Base-by-base conservation (phyloP, 1,284 basidiomycete genomes). In the Austropuccinia psidii region DNA sequence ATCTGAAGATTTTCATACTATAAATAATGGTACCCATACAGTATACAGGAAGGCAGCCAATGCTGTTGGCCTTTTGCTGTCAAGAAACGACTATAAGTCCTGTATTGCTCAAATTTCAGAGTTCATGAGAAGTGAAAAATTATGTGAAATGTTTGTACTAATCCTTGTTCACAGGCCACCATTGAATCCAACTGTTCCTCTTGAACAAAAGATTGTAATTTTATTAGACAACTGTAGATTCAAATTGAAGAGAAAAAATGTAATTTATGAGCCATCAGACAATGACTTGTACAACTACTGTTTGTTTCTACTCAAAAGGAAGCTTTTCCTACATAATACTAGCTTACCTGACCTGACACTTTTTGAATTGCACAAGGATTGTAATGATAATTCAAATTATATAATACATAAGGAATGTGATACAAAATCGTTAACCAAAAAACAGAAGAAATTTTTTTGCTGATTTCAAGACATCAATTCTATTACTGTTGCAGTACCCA, bases 361-460 rank as follows among this genome's bases (percentile, higher is more conserved):
- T n/a, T n/a, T n/a, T n/a, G n/a, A n/a, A n/a, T n/a, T n/a, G n/a
- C n/a, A n/a, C n/a, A n/a, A n/a, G n/a, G n/a, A n/a, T n/a, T n/a
- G n/a, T n/a, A n/a, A n/a, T n/a, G n/a, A n/a, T n/a, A n/a, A n/a
- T n/a, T n/a, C n/a, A n/a, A n/a, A n/a, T n/a, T n/a, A n/a, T n/a
- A n/a, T n/a, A n/a, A n/a, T n/a, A n/a, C n/a, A n/a, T n/a, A n/a
- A n/a, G n/a, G n/a, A n/a, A n/a, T n/a, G n/a, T n/a, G n/a, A n/a
- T n/a, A n/a, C n/a, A n/a, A n/a, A 1, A 70, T 85, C 19, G n/a
- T n/a, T 85, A 85, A 77, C 27, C 33, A 0, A 81, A 83, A 9
- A 84, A 85, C 69, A 69, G 49, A 1, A 0, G 7, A 1, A 7
- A 27, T n/a, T 81, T 81, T 0, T 85, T 76, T 76, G 74, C 83